phyloP scores from a whole-genome alignment of 2,329 filamentous ascomycete genomes.

The Emmonsiellopsis sp. region DNA sequence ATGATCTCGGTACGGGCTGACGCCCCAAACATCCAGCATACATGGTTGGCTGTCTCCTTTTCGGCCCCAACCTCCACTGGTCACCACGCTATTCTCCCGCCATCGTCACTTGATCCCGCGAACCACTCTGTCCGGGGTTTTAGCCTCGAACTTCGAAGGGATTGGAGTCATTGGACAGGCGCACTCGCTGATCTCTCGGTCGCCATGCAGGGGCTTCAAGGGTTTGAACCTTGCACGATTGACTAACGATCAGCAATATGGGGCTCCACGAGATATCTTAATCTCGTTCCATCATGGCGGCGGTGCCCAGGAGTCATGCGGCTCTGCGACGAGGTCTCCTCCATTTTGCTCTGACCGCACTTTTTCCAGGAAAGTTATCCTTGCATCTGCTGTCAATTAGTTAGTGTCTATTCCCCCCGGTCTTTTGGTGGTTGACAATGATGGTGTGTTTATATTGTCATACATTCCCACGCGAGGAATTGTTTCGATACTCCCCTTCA shows the following conservation, averaged over 20 bases:
- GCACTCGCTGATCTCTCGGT: neutral
- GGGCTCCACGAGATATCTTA: neutral
- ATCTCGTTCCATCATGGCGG: neutral
- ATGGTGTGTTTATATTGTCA: neutral
- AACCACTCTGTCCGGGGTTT: neutral
- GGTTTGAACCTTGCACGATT: neutral
- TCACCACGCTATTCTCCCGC: neutral
- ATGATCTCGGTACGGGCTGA: too few relatives aligned
- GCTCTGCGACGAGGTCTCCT: too few relatives aligned
- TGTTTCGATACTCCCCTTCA: neutral
- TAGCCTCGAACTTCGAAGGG: neutral
- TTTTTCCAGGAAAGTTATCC: neutral
- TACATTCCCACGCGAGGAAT: neutral
- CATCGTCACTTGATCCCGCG: neutral
- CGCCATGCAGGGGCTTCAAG: conserved; percentile 1
- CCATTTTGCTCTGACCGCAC: neutral
- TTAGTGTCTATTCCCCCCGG: too few relatives aligned
- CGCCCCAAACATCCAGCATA: neutral
- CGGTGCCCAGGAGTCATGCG: too few relatives aligned
- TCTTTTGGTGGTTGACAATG: too few relatives aligned
- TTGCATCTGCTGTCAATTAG: neutral
- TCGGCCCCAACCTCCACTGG: too few relatives aligned
- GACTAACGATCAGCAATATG: neutral
- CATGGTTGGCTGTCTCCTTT: too few relatives aligned
- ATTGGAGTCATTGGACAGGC: neutral